A percentile compares a stretch with the other conserved stretches of the same genome.
These are phyloP conservation scores for Lanmaoa pseudosensibilis DNA, from an alignment of 768 basidiomycete species.

Conservation along the genomic window DNA sequence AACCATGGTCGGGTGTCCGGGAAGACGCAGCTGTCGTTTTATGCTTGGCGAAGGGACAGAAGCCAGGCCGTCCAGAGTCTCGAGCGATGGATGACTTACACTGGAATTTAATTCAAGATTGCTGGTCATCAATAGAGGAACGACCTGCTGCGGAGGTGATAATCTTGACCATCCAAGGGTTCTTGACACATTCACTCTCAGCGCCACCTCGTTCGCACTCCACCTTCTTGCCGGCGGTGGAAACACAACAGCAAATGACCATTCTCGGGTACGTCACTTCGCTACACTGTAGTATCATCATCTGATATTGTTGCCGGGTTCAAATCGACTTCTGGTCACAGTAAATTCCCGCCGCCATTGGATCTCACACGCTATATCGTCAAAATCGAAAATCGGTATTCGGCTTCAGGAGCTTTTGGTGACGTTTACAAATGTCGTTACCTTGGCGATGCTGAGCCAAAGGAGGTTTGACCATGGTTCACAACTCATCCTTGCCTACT, in stretches of 20 bases:
- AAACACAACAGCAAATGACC: too few species aligned
- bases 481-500: neutral
- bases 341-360: neutral
- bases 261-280: neutral
- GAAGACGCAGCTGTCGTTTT: constrained; percentile 7
- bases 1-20: constrained; percentile 10
- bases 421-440: neutral
- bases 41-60: neutral
- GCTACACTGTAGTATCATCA: neutral
- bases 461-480: neutral
- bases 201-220: too few species aligned
- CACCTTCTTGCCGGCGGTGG: too few species aligned
- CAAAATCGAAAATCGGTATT: neutral
- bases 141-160: neutral
- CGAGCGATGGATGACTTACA: neutral
- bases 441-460: neutral
- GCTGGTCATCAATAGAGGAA: neutral
- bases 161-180: neutral
- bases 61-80: constrained; percentile 4
- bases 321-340: neutral
- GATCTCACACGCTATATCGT: constrained; percentile 8
- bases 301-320: neutral
- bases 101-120: constrained; percentile 9
- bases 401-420: constrained; percentile 1
- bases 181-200: neutral